Evolutionary conservation across 257 asterid species (phyloP), one percentile per base, ranked within the genome.

Genomic region (Asclepias syriaca): DNA sequence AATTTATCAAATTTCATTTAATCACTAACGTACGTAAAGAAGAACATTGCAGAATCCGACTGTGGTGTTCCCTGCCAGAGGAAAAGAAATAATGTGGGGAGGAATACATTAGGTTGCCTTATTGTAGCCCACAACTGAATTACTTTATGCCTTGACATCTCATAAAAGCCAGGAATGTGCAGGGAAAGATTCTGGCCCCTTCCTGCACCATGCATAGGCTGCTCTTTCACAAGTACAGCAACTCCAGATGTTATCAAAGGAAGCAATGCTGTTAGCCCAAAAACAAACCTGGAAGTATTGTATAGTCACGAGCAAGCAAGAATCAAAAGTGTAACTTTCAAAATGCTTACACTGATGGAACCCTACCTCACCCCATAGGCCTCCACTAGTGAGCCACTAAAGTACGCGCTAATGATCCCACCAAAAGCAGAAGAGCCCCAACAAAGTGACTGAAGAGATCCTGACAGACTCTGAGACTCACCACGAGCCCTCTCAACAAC

Each of bases 351-450:
- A 46, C 39, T 29, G 74, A 72, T 27, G 50, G 79, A 48, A 64
- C 61, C 81, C 77, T 83, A 95, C 99, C 99, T 85, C 80, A 92
- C 99, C 68, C 99, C 99, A 82, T 95, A 92, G 63, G 94, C 82
- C 80, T 91, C 92, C 78, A 95, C 99, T 71, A 92, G 84, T 66
- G 99, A 92, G 75, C 99, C 99, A 79, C 99, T 95, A 77, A 92
- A 95, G 85, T 92, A 95, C 63, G 99, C 86, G 81, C 99, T 95
- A 13, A 95, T 88, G n/a, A 95, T 90, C 63, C 96, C 91, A 22
- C 99, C 98, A 74, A 92, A 88, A 74, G 99, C 98, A 43, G 99
- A 92, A 18, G 99, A 95, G 54, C 99, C 98, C 99, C 99, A 95
- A 79, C 99, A 95, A 61, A 95, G 80, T 24, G 99, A 95, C 85